Evolutionary conservation across 2,329 filamentous ascomycete species (phyloP), one percentile per base, ranked within the genome.

Genomic region (Chaetothyriales sp.): DNA sequence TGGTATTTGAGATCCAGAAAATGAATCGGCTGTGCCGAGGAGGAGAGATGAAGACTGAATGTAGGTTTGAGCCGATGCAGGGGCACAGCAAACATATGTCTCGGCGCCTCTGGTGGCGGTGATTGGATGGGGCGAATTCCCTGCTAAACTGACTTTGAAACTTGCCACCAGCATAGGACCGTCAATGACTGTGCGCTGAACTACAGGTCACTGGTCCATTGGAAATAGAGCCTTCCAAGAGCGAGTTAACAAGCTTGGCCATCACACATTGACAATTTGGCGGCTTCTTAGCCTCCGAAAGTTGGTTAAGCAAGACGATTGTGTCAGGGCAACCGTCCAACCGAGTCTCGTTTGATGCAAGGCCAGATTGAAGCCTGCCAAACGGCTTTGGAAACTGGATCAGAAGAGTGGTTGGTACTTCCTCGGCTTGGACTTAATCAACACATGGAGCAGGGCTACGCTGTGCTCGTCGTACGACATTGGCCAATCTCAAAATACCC

Each of bases 401-500:
- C 10, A 40, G 10, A 15, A 40, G 33, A 40, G 33, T 40, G 29
- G 29, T n/a, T 46, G 44, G 10, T 46, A 19, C 25, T 18, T 18
- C 22, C 22, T 25, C 6, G 22, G 22, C 3, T 25, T 33, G 33
- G 33, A 15, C 33, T 5, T 15, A 15, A 15, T 40, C 33, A 40
- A 40, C 10, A 40, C 10, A 40, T 1, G 15, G 33, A 40, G 33
- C 33, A 40, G 10, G 13, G 33, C 33, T 28, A 18, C 44, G 44
- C 10, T 19, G 44, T 20, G 19, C 18, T 18, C 47, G 19, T 44
- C 49, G 22, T 64, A 54, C 63, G 54, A 59, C 68, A 54, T 63
- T 74, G 63, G 71, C 81, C 51, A 89, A 68, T 59, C 84, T 77
- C 63, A 72, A 67, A 5, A 90, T 74, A 0, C 85, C 86, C 61